These are phyloP conservation scores for Aquilaria yunnanensis DNA, from an alignment of 345 rosid genomes.

Conservation along the genomic window DNA sequence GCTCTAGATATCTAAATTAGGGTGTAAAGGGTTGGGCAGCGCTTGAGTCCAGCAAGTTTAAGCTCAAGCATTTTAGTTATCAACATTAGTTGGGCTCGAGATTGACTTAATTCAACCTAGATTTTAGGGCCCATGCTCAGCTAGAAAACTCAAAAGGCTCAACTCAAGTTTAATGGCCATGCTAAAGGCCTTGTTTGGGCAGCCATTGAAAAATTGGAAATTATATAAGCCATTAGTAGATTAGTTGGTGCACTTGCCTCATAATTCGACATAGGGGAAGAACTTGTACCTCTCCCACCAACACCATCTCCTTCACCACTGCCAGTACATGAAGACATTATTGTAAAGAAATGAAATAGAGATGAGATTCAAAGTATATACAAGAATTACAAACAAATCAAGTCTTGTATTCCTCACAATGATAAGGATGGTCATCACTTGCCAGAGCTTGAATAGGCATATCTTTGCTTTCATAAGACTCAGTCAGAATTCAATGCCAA, in stretches of 20 bases:
- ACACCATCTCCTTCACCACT: conserved; percentile 56
- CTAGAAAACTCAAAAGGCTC: too few relatives aligned
- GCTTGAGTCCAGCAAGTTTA: too few relatives aligned
- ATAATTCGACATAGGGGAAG: conserved; percentile 16
- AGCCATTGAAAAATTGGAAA: conserved; percentile 89
- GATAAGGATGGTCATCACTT: conserved; percentile 45
- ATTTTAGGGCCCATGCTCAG: too few relatives aligned
- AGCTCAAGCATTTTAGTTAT: too few relatives aligned
- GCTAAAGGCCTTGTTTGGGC: conserved; percentile 63
- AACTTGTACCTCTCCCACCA: conserved; percentile 32
- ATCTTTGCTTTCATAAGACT: conserved; percentile 35
- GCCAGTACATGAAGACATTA: conserved; percentile 64
- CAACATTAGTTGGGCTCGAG: too few relatives aligned
- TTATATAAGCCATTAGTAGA: conserved; percentile 45
- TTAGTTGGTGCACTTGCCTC: conserved; percentile 20
- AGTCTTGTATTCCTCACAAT: conserved; percentile 40
- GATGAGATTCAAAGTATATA: conserved; percentile 80
- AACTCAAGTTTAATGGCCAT: conserved; percentile 6
- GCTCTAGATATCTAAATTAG: too few relatives aligned
- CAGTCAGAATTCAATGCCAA: too few relatives aligned
- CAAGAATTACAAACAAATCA: conserved; percentile 70
- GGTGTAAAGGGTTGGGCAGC: too few relatives aligned
- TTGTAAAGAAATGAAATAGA: conserved; percentile 52
- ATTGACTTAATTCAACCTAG: too few relatives aligned
- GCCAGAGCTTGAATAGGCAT: conserved; percentile 65